phyloP scores from a whole-genome alignment of 768 basidiomycete genomes.

The Coprinopsis cinerea region DNA sequence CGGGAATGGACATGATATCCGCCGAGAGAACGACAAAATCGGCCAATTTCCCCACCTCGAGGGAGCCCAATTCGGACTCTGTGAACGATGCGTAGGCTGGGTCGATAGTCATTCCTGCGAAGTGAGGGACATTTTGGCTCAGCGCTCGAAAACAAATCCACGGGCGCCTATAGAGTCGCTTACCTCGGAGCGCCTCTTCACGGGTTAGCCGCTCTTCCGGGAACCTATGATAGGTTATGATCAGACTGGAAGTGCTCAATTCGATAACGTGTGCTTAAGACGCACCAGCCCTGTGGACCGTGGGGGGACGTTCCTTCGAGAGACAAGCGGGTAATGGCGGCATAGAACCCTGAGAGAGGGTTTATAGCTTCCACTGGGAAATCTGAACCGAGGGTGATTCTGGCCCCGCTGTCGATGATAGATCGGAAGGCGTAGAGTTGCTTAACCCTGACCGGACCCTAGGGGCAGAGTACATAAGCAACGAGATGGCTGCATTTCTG shows the following conservation, averaged over 20 bases:
- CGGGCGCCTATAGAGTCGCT: background rate
- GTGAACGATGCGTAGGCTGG: conserved; percentile 85
- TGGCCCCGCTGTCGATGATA: conserved; percentile 55
- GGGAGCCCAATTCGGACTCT: conserved; percentile 66
- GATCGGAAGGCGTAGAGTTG: conserved; percentile 84
- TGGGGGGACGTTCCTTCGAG: conserved; percentile 72
- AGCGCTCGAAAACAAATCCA: background rate
- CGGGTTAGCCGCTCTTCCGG: conserved; percentile 74
- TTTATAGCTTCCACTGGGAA: conserved; percentile 87
- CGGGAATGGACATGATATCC: conserved; percentile 70
- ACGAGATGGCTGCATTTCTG: background rate
- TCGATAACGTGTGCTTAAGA: conserved; percentile 12
- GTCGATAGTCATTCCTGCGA: conserved; percentile 77
- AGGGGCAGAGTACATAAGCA: background rate
- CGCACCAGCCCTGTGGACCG: conserved; percentile 77
- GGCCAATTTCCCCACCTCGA: conserved; percentile 72
- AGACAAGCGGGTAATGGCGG: conserved; percentile 76
- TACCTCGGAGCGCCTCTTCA: conserved; percentile 70
- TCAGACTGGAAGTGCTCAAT: conserved; percentile 1
- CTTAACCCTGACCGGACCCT: conserved; percentile 83
- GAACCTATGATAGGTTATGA: conserved; percentile 47
- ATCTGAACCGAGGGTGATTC: conserved; percentile 80
- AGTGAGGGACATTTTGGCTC: conserved; percentile 1
- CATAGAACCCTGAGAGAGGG: conserved; percentile 80
- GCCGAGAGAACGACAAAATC: conserved; percentile 83